Evolutionary conservation across 2,329 filamentous ascomycete genomes (phyloP).

Genomic region (Fusarium austroafricanum): DNA sequence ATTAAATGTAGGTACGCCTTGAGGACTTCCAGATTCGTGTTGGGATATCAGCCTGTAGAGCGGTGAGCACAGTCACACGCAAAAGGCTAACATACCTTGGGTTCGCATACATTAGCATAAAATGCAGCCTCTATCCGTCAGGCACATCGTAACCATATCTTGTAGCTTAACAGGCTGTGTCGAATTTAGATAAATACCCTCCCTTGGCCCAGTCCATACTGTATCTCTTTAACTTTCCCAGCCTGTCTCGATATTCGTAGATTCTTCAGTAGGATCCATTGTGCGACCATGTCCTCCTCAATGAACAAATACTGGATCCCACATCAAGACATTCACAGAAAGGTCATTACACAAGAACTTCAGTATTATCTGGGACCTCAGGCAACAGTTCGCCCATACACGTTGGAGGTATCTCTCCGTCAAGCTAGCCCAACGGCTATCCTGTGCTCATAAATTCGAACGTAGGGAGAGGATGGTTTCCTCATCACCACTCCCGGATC

Average conservation of each 20-base stretch:
- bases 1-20: constrained; percentile 37
- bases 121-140: constrained; percentile 39
- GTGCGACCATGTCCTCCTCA: constrained; percentile 44
- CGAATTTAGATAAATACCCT: constrained; percentile 45
- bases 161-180: constrained; percentile 26
- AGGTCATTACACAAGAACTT: constrained; percentile 68
- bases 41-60: constrained; percentile 39
- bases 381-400: constrained; percentile 67
- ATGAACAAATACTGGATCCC: constrained; percentile 73
- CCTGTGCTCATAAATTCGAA: constrained; percentile 41
- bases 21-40: constrained; percentile 37
- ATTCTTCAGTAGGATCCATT: constrained; percentile 22
- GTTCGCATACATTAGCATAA: constrained; percentile 43
- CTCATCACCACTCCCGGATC: constrained; percentile 68
- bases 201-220: constrained; percentile 28
- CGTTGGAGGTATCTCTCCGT: constrained; percentile 61
- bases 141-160: constrained; percentile 39
- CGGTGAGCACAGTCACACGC: constrained; percentile 46
- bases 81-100: constrained; percentile 41
- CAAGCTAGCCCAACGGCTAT: constrained; percentile 23
- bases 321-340: constrained; percentile 69
- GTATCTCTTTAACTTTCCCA: constrained; percentile 20
- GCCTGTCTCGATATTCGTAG: constrained; percentile 25
- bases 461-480: constrained; percentile 70
- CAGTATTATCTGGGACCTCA: constrained; percentile 69